These are phyloP conservation scores for Jasminum sambac DNA, from an alignment of 257 asterid genomes.

Conservation along the genomic window DNA sequence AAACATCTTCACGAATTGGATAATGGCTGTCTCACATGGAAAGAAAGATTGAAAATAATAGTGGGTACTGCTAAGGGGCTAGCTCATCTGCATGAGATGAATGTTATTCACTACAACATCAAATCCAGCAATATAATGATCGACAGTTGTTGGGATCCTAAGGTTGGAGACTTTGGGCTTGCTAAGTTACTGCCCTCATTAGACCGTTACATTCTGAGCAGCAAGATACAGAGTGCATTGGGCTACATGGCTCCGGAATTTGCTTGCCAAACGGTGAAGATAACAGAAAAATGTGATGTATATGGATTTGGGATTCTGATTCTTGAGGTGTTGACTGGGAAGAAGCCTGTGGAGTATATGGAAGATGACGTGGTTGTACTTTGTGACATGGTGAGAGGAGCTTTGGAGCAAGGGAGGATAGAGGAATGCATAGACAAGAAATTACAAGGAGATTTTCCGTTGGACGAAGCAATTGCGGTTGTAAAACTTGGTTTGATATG, in stretches of 20 bases:
- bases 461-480: conserved; percentile 74
- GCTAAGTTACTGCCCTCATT: conserved; percentile 62
- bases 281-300: conserved; percentile 82
- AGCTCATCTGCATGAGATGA: conserved; percentile 61
- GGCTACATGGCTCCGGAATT: conserved; percentile 93
- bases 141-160: conserved; percentile 52
- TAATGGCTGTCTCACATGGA: conserved; percentile 48
- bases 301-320: conserved; percentile 76
- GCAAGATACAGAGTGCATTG: conserved; percentile 85
- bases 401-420: conserved; percentile 65
- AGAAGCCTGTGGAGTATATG: conserved; percentile 78
- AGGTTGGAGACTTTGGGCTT: conserved; percentile 74
- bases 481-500: conserved; percentile 76
- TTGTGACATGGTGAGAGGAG: conserved; percentile 75
- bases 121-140: conserved; percentile 64
- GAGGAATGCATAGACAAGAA: conserved; percentile 65
- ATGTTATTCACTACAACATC: conserved; percentile 68
- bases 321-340: conserved; percentile 71
- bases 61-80: conserved; percentile 71
- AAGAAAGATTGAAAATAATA: conserved; percentile 60
- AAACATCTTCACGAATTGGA: conserved; percentile 59
- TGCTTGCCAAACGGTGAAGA: conserved; percentile 77
- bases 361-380: conserved; percentile 81
- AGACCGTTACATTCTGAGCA: conserved; percentile 70
- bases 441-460: conserved; percentile 50